A percentile compares a stretch with the other conserved stretches of the same genome.
phyloP scores from a whole-genome alignment of 2,329 filamentous ascomycete genomes.

The Fusarium nematophilum region DNA sequence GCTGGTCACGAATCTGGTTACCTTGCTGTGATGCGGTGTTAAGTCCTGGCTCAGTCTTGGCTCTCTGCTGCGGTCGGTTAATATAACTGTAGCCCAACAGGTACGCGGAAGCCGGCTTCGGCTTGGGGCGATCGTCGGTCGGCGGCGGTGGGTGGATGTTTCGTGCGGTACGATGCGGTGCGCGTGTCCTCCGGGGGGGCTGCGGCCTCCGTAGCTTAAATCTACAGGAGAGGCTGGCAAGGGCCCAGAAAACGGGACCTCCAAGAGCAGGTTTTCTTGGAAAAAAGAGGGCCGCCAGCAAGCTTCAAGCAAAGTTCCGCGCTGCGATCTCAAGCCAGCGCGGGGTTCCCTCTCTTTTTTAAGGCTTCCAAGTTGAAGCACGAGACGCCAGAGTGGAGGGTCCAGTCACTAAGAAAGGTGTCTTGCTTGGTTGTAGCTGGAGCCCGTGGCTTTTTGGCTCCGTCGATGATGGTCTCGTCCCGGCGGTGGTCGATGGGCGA shows the following conservation, averaged over 20 bases:
- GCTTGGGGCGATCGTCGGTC: conserved; percentile 27
- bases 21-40: conserved; percentile 25
- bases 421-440: conserved; percentile 13
- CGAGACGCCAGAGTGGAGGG: conserved; percentile 22
- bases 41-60: conserved; percentile 20
- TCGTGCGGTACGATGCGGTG: conserved; percentile 12
- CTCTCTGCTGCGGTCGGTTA: conserved; percentile 31
- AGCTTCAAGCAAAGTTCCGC: conserved; percentile 34
- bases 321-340: conserved; percentile 30
- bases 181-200: conserved; percentile 2
- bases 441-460: conserved; percentile 10
- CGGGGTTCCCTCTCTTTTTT: conserved; percentile 30
- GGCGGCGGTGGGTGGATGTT: conserved; percentile 20
- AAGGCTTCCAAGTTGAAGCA: conserved; percentile 21
- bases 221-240: conserved; percentile 36
- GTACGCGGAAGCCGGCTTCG: conserved; percentile 33
- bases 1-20: conserved; percentile 28
- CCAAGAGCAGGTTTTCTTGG: conserved; percentile 42
- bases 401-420: conserved; percentile 7
- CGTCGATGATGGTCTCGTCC: background rate
- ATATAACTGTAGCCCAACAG: conserved; percentile 9
- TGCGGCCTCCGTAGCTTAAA: conserved; percentile 38
- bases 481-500: conserved; percentile 4
- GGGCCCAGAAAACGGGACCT: conserved; percentile 33
- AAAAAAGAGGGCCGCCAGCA: conserved; percentile 38